These are phyloP conservation scores for Acacia pycnantha DNA, from an alignment of 331 rosid genomes.

Conservation along the genomic window DNA sequence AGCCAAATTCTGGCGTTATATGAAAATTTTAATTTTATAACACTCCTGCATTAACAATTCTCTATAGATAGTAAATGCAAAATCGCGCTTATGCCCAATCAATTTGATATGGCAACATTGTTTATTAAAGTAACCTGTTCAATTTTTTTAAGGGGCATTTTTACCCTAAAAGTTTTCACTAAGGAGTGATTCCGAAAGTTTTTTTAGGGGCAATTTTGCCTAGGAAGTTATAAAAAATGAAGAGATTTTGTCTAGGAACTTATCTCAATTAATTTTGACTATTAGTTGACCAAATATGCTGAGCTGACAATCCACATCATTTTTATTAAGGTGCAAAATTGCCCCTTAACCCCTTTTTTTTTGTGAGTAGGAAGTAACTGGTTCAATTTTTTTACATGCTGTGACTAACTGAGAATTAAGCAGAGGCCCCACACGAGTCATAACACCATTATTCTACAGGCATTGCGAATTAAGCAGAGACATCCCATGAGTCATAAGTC, in stretches of 20 bases:
- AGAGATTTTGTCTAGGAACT: no score
- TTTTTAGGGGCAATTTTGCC: no score
- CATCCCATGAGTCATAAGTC: background rate
- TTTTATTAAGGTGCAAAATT: background rate
- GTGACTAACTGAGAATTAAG: background rate
- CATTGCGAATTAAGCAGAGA: background rate
- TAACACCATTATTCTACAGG: background rate
- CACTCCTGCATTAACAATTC: background rate
- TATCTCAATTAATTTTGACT: no score
- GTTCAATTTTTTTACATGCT: background rate
- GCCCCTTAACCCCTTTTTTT: no score
- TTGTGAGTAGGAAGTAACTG: background rate
- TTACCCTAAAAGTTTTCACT: no score
- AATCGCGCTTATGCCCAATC: background rate
- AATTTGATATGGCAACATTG: background rate
- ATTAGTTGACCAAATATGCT: no score
- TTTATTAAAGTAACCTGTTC: background rate
- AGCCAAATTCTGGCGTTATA: constrained; percentile 1
- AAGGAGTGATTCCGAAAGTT: no score
- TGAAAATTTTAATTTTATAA: background rate
- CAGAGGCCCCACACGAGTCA: background rate
- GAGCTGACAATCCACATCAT: no score
- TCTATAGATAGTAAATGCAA: background rate
- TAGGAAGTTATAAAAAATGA: no score
- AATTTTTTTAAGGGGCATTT: background rate